phyloP scores from a whole-genome alignment of 1,284 basidiomycete species.

The Bjerkandera adusta region DNA sequence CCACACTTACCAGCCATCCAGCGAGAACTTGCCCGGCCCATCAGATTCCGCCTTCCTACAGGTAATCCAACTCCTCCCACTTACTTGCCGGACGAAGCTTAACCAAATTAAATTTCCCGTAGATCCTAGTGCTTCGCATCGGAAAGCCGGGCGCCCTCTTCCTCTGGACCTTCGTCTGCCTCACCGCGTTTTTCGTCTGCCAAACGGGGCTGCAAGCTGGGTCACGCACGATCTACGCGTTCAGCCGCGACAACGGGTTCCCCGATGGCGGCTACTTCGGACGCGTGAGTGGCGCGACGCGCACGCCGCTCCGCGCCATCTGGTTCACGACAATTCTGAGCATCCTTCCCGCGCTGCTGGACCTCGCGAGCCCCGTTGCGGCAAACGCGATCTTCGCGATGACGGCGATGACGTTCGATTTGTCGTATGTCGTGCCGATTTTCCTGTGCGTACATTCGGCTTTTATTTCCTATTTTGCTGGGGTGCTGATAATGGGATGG shows the following conservation, averaged over 20 bases:
- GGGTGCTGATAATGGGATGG: conserved; percentile 5
- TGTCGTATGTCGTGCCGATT: conserved; percentile 77
- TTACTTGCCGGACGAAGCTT: no score
- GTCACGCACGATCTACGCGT: conserved; percentile 86
- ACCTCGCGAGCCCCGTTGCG: conserved; percentile 77
- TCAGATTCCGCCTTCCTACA: conserved; percentile 72
- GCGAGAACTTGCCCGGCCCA: conserved; percentile 60
- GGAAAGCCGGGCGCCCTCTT: conserved; percentile 71
- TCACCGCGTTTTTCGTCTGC: conserved; percentile 82
- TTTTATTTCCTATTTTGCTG: not conserved
- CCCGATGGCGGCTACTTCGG: conserved; percentile 85
- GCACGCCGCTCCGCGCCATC: conserved; percentile 83
- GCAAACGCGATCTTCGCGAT: conserved; percentile 84
- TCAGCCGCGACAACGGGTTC: conserved; percentile 82
- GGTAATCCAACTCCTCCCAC: conserved; percentile 33
- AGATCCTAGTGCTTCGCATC: conserved; percentile 76
- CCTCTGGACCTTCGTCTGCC: conserved; percentile 78
- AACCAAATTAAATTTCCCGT: no score
- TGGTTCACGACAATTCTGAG: conserved; percentile 73
- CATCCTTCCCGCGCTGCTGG: conserved; percentile 72
- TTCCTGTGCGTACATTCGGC: conserved; percentile 38
- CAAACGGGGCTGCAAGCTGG: conserved; percentile 84
- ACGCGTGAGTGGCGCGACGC: conserved; percentile 58
- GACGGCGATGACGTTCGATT: conserved; percentile 70
- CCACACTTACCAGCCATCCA: conserved; percentile 22